These are phyloP conservation scores for Xerophyta viscosa DNA, from an alignment of 106 monocot genomes.

Conservation along the genomic window DNA sequence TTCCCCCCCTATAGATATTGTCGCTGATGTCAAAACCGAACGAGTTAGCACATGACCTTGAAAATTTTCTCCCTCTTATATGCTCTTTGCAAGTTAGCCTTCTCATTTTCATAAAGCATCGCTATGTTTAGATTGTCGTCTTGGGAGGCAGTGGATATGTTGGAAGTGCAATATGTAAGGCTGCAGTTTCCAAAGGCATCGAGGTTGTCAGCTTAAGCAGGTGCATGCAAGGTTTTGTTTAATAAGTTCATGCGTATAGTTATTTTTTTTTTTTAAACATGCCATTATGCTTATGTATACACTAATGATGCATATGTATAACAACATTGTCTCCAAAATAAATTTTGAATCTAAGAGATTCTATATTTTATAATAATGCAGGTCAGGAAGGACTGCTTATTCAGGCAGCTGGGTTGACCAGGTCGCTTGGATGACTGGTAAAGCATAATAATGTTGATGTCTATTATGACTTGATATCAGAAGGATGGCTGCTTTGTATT, in stretches of 20 bases:
- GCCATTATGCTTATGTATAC: too few species aligned
- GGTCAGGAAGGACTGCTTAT: conserved; percentile 77
- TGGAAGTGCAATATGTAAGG: conserved; percentile 95
- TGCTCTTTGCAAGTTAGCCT: background rate
- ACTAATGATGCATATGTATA: too few species aligned
- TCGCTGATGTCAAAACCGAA: conserved; percentile 68
- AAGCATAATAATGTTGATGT: too few species aligned
- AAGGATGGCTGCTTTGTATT: too few species aligned
- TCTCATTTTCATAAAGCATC: background rate
- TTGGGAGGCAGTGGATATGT: conserved; percentile 95
- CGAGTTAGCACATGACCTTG: conserved; percentile 18
- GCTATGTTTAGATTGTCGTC: conserved; percentile 62
- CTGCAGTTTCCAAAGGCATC: conserved; percentile 91
- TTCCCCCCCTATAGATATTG: conserved; percentile 52
- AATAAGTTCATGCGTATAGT: background rate
- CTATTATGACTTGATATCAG: too few species aligned
- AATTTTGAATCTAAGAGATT: background rate
- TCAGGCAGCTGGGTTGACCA: conserved; percentile 80
- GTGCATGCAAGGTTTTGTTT: conserved; percentile 13
- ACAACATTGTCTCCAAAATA: too few species aligned
- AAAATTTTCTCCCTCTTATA: background rate
- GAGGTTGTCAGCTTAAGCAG: conserved; percentile 95
- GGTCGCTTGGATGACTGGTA: conserved; percentile 85
- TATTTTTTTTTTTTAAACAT: too few species aligned
- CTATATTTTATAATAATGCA: conserved; percentile 16